phyloP scores from a whole-genome alignment of 495 filamentous ascomycete genomes.

The Xylaria curta region DNA sequence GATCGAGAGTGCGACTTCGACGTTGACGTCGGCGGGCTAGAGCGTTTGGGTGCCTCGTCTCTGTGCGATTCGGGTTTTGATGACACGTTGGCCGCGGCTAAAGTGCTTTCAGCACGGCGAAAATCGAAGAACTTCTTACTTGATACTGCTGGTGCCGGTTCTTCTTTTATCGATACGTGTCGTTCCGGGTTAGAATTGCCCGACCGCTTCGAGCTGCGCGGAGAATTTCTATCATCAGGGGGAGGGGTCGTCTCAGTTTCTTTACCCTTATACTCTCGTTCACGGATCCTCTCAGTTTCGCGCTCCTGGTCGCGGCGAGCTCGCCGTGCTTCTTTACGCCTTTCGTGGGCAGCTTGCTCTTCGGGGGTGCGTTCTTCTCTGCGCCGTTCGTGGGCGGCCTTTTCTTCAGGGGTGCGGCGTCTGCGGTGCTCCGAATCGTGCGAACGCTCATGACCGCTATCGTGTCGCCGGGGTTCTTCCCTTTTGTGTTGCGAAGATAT shows the following conservation, averaged over 20 bases:
- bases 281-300: slow-evolving; percentile 26
- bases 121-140: slow-evolving; percentile 51
- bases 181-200: slow-evolving; percentile 37
- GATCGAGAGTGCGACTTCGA: slow-evolving; percentile 12
- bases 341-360: slow-evolving; percentile 53
- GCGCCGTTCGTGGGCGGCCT: slow-evolving; percentile 50
- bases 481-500: slow-evolving; percentile 32
- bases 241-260: slow-evolving; percentile 31
- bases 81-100: slow-evolving; percentile 39
- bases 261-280: slow-evolving; percentile 35
- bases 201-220: slow-evolving; percentile 45
- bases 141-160: slow-evolving; percentile 34
- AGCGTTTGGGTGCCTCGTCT: slow-evolving; percentile 43
- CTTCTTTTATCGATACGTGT: slow-evolving; percentile 33
- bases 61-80: slow-evolving; percentile 25
- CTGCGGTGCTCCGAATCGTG: slow-evolving; percentile 37
- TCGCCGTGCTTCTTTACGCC: slow-evolving; percentile 46
- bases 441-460: slow-evolving; percentile 43
- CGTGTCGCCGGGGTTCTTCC: slow-evolving; percentile 34
- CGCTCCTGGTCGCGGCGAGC: slow-evolving; percentile 37
- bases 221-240: slow-evolving; percentile 36
- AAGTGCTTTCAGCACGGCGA: slow-evolving; percentile 43
- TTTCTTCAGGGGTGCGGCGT: slow-evolving; percentile 52
- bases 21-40: slow-evolving; percentile 40
- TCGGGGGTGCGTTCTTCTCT: slow-evolving; percentile 52